A percentile compares a stretch with the other conserved stretches of the same genome.
Conservation (phyloP, 1,284 basidiomycete species). For the Pyrrhoderma noxium region DNA sequence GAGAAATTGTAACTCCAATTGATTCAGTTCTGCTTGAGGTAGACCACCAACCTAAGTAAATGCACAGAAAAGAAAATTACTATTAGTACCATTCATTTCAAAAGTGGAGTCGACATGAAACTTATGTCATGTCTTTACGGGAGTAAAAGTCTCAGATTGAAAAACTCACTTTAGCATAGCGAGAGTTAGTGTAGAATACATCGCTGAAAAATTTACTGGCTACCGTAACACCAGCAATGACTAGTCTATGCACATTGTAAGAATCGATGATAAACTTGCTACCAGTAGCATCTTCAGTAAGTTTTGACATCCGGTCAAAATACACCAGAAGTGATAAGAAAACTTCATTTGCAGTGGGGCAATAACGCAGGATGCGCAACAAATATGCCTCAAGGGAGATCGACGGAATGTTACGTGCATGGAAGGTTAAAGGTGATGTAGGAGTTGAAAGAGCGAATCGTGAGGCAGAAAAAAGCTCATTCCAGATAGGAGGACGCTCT, state of each 20-base stretch:
- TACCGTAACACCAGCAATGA: conserved; percentile 96
- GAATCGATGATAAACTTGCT: conserved; percentile 91
- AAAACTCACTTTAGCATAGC: conserved; percentile 87
- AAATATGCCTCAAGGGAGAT: conserved; percentile 95
- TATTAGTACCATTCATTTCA: background rate
- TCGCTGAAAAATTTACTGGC: conserved; percentile 99
- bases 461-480: conserved; percentile 72
- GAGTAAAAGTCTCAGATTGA: no score
- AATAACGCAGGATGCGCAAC: conserved; percentile 94
- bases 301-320: conserved; percentile 86
- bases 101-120: no score
- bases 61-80: background rate
- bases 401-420: conserved; percentile 91
- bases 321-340: conserved; percentile 93
- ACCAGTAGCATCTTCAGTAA: conserved; percentile 57
- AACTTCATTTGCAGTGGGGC: conserved; percentile 96
- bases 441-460: conserved; percentile 69
- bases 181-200: conserved; percentile 99
- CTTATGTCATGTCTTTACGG: no score
- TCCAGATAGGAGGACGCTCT: conserved; percentile 43
- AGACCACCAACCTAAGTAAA: conserved; percentile 81
- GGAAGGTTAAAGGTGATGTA: conserved; percentile 85
- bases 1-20: conserved; percentile 94
- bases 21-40: conserved; percentile 90
- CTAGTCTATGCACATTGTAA: conserved; percentile 92